These are phyloP conservation scores for Escovopsis sp. DNA, from an alignment of 2,329 filamentous ascomycete genomes.

Conservation along the genomic window DNA sequence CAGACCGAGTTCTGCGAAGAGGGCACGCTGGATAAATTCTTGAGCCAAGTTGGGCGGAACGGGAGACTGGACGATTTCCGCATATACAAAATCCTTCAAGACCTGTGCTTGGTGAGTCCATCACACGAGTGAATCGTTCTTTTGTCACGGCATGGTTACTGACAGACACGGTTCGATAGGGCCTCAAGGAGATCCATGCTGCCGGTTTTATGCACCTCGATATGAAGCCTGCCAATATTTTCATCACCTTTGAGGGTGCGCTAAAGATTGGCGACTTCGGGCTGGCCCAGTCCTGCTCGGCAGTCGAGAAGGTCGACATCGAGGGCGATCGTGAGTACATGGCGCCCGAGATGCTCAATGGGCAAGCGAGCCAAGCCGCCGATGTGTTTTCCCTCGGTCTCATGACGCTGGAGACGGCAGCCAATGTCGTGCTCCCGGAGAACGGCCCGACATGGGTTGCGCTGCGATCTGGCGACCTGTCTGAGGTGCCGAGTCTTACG, in stretches of 20 bases:
- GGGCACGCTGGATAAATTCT: constrained; percentile 74
- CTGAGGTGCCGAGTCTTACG: constrained; percentile 74
- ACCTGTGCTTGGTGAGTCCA: constrained; percentile 58
- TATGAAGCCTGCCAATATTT: constrained; percentile 70
- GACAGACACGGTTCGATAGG: constrained; percentile 32
- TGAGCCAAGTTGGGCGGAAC: constrained; percentile 66
- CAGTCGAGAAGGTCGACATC: constrained; percentile 60
- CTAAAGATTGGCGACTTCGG: constrained; percentile 82
- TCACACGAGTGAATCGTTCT: background rate
- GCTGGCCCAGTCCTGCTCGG: constrained; percentile 65
- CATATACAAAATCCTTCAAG: constrained; percentile 94
- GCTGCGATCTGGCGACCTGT: constrained; percentile 76
- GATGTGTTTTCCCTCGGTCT: constrained; percentile 90
- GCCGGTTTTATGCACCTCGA: constrained; percentile 76
- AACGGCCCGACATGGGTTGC: constrained; percentile 87
- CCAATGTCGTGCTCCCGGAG: constrained; percentile 84
- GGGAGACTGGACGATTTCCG: constrained; percentile 90
- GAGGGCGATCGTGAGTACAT: constrained; percentile 97
- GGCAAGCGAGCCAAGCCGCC: constrained; percentile 74
- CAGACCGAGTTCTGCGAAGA: constrained; percentile 96
- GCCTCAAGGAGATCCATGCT: constrained; percentile 78
- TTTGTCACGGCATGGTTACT: constrained; percentile 6
- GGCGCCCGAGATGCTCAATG: constrained; percentile 78
- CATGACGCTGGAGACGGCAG: constrained; percentile 87
- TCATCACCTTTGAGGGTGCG: constrained; percentile 66